Percentiles rank a stretch among this genome's conserved stretches.
Evolutionary conservation across 139 green algal species (phyloP).

Genomic region (Tetradesmus lagerheimii): DNA sequence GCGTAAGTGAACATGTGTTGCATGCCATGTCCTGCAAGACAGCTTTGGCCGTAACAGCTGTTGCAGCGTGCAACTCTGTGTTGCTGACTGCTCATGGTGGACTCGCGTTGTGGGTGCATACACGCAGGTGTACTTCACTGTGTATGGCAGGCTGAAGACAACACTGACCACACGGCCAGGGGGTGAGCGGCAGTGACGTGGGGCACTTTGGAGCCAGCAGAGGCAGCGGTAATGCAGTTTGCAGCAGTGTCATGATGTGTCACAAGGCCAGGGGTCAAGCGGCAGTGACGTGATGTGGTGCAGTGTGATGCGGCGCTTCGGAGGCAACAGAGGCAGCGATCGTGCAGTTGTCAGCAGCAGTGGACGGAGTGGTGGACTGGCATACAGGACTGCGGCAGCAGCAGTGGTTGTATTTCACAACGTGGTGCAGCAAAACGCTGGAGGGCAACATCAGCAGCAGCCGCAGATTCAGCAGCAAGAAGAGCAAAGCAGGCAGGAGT

Average conservation of each 20-base stretch:
- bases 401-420: no score
- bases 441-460: neutral
- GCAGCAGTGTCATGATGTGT: no score
- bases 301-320: no score
- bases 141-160: conserved; percentile 92
- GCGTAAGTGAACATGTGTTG: no score
- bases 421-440: neutral
- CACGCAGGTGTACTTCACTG: conserved; percentile 92
- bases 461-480: neutral
- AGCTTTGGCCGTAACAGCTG: no score
- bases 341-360: neutral
- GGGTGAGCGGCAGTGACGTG: conserved; percentile 3
- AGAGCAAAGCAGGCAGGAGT: neutral
- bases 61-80: no score
- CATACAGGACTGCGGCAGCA: no score
- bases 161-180: conserved; percentile 36
- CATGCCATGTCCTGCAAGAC: neutral
- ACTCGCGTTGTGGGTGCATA: no score
- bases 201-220: neutral
- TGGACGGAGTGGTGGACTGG: no score
- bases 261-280: conserved; percentile 22
- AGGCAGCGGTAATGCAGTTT: neutral
- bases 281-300: neutral
- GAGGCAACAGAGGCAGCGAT: neutral
- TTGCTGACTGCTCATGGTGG: no score